phyloP scores from a whole-genome alignment of 1,139 yeast species.

The Pichia sp. region DNA sequence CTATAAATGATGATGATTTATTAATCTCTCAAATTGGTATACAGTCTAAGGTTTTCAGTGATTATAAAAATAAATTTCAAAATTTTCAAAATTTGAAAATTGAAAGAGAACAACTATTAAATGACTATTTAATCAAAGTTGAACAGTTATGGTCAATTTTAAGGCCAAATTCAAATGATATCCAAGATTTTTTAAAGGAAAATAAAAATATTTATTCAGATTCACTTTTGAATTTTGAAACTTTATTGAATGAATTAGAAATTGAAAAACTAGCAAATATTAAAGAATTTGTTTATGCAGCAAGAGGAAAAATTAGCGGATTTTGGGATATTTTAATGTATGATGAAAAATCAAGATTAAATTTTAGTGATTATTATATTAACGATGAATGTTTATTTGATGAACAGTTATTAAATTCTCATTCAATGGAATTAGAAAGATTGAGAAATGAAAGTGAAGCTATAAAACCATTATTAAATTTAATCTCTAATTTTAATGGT shows the following conservation, averaged over 20 bases:
- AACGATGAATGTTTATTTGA: conserved; percentile 39
- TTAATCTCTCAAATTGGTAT: conserved; percentile 19
- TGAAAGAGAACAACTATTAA: conserved; percentile 19
- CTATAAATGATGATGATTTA: conserved; percentile 9
- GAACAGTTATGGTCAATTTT: conserved; percentile 27
- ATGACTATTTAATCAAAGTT: conserved; percentile 15
- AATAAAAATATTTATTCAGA: conserved; percentile 23
- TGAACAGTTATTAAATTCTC: conserved; percentile 50
- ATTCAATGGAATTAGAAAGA: conserved; percentile 54
- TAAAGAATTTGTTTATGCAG: conserved; percentile 58
- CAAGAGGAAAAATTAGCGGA: conserved; percentile 50
- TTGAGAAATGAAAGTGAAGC: conserved; percentile 47
- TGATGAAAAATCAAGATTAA: conserved; percentile 39
- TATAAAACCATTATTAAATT: conserved; percentile 49
- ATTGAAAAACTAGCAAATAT: conserved; percentile 57
- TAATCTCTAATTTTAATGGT: conserved; percentile 49
- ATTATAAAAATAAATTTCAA: conserved; percentile 13
- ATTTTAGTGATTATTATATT: conserved; percentile 34
- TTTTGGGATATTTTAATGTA: conserved; percentile 62
- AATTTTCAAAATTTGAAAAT: conserved; percentile 15
- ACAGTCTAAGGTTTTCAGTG: conserved; percentile 11
- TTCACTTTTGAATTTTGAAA: conserved; percentile 34
- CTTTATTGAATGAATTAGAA: conserved; percentile 53
- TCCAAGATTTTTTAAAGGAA: conserved; percentile 21
- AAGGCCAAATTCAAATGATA: conserved; percentile 24